A percentile compares a stretch with the other conserved stretches of the same genome.
These are phyloP conservation scores for Sporothrix dimorphospora DNA, from an alignment of 2,329 filamentous ascomycete genomes.

Conservation along the genomic window DNA sequence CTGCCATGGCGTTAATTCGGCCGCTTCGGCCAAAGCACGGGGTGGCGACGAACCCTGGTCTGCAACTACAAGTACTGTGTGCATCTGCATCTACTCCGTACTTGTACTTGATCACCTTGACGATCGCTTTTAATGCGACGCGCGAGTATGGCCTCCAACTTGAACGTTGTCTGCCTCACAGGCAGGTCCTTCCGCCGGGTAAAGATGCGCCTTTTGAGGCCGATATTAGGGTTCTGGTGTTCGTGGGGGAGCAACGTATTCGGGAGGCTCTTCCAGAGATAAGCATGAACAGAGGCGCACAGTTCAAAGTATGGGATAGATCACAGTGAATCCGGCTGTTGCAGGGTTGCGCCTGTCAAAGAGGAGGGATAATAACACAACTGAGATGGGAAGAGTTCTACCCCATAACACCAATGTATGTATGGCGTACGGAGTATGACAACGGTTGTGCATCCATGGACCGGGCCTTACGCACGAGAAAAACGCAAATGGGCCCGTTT, in stretches of 20 bases:
- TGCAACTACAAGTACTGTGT: too few relatives aligned
- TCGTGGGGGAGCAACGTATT: not conserved
- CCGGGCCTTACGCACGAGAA: constrained; percentile 27
- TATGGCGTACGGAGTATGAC: too few relatives aligned
- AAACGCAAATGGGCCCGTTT: not conserved
- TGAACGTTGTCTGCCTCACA: not conserved
- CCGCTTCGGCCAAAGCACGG: not conserved
- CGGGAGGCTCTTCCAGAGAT: not conserved
- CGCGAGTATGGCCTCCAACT: not conserved
- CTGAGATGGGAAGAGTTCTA: too few relatives aligned
- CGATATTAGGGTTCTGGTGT: not conserved
- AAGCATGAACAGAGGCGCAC: not conserved
- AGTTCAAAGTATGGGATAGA: not conserved
- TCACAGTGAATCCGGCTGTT: constrained; percentile 9
- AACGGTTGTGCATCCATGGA: constrained; percentile 7
- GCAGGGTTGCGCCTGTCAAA: constrained; percentile 9
- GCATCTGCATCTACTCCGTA: not conserved
- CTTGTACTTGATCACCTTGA: too few relatives aligned
- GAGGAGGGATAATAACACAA: not conserved
- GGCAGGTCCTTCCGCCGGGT: constrained; percentile 2
- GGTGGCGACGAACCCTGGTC: not conserved
- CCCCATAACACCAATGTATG: too few relatives aligned
- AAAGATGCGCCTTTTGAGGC: not conserved
- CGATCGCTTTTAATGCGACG: not conserved
- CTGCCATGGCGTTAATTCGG: not conserved